Evolutionary conservation across 345 rosid genomes (phyloP).

Genomic region (Eucalyptus shirleyi): DNA sequence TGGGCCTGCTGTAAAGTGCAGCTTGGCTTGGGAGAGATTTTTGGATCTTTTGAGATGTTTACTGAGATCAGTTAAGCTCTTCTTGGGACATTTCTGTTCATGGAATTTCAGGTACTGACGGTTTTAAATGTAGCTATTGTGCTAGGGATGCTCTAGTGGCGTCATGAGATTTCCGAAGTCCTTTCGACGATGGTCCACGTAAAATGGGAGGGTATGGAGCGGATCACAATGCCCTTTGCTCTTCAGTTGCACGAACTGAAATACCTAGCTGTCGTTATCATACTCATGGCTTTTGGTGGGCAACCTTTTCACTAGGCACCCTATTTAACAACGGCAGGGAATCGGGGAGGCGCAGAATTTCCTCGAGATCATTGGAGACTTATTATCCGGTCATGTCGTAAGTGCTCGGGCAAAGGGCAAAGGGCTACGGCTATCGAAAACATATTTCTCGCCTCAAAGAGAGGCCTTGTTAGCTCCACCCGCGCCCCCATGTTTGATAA

Average conservation of each 20-base stretch:
- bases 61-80: background rate
- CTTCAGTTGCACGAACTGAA: background rate
- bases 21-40: background rate
- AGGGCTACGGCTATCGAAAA: accelerated
- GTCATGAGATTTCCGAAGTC: background rate
- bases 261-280: background rate
- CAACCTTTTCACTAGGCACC: background rate
- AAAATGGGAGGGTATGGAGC: background rate
- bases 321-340: background rate
- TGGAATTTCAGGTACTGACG: no score
- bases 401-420: background rate
- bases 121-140: no score
- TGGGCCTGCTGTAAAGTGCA: background rate
- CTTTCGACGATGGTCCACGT: background rate
- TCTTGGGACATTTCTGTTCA: background rate
- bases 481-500: no score
- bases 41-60: background rate
- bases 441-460: background rate
- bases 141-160: background rate
- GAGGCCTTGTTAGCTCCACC: no score
- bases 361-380: background rate
- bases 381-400: background rate
- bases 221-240: background rate
- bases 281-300: background rate
- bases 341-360: background rate